Evolutionary conservation across 768 basidiomycete species (phyloP).

Genomic region (Pisolithus orientalis): DNA sequence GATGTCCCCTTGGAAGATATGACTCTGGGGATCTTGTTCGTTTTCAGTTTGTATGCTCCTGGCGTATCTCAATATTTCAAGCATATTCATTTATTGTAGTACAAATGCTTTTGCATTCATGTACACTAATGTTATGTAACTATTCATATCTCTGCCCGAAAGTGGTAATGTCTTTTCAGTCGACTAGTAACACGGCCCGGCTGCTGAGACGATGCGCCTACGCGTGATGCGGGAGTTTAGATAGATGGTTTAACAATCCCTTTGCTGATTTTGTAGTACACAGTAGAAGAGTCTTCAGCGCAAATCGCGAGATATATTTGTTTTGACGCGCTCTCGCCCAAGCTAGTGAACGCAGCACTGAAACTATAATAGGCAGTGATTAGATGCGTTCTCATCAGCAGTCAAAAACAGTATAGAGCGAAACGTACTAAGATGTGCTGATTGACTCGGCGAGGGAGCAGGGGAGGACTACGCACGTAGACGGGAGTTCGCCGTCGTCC

Average conservation of each 20-base stretch:
- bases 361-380: conserved; percentile 37
- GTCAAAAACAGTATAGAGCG: neutral
- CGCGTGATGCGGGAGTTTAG: conserved; percentile 16
- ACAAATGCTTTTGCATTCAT: neutral
- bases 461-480: conserved; percentile 43
- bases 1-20: no score
- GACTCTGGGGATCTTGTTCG: no score
- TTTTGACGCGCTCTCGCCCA: conserved; percentile 31
- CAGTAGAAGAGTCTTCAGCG: conserved; percentile 73
- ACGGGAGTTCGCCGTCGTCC: conserved; percentile 34
- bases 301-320: conserved; percentile 66
- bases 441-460: conserved; percentile 63
- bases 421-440: conserved; percentile 52
- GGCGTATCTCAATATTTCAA: neutral
- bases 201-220: no score
- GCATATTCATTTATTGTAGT: neutral
- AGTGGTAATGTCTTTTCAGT: no score
- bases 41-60: no score
- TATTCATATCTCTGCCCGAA: neutral
- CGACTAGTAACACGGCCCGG: no score
- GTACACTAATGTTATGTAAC: neutral
- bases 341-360: conserved; percentile 45
- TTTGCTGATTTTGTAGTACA: conserved; percentile 76
- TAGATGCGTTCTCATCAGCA: no score
- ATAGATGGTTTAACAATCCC: conserved; percentile 73